Conservation (phyloP, 1,139 yeast genomes). For the Spathaspora sp. region DNA sequence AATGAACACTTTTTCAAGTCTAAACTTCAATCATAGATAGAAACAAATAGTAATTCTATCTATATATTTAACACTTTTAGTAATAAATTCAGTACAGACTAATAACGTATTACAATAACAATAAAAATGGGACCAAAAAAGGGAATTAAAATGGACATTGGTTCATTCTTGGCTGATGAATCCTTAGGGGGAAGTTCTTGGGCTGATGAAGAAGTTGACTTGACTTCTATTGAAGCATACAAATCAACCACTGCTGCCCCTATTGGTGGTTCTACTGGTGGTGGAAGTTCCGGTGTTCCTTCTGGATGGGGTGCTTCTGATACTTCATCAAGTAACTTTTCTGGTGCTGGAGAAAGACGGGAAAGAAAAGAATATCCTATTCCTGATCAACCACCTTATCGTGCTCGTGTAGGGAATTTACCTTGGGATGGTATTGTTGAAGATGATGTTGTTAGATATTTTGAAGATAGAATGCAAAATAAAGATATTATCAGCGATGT, state of each 20-base stretch:
- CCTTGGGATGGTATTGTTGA: conserved; percentile 76
- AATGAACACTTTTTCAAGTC: neutral
- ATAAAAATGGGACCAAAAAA: conserved; percentile 41
- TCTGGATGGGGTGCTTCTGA: conserved; percentile 4
- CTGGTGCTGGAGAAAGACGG: conserved; percentile 16
- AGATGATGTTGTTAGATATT: conserved; percentile 61
- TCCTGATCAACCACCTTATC: conserved; percentile 90
- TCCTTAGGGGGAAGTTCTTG: conserved; percentile 51
- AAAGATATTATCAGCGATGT: conserved; percentile 55
- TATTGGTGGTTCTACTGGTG: conserved; percentile 12
- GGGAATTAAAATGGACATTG: conserved; percentile 49
- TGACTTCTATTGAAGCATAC: conserved; percentile 50
- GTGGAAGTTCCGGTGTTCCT: conserved; percentile 4
- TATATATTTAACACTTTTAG: neutral
- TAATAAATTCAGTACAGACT: neutral
- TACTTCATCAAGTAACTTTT: neutral
- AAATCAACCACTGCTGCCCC: conserved; percentile 28
- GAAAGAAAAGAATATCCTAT: conserved; percentile 74
- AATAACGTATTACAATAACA: no score
- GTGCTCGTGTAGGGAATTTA: conserved; percentile 83
- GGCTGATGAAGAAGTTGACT: conserved; percentile 62
- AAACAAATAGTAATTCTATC: neutral
- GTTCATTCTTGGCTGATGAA: conserved; percentile 51
- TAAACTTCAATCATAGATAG: neutral
- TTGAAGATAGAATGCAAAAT: conserved; percentile 59